phyloP scores from a whole-genome alignment of 257 asterid species.

The Penstemon eatonii region DNA sequence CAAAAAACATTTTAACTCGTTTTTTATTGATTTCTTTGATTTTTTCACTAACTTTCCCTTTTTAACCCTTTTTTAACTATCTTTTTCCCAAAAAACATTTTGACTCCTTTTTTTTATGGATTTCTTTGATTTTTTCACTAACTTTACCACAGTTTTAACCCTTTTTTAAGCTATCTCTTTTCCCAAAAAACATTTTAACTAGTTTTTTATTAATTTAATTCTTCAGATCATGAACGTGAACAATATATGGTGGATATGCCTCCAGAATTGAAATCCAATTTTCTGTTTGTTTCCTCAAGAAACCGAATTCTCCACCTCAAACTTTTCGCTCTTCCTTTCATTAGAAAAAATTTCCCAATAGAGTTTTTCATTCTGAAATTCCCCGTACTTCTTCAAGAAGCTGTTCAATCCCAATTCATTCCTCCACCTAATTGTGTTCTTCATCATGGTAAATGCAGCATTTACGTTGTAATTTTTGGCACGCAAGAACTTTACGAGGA shows the following conservation, averaged over 20 bases:
- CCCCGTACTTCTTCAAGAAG: conserved; percentile 31
- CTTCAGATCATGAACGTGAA: conserved; percentile 39
- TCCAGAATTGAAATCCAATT: conserved; percentile 34
- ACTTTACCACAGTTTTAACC: too few species aligned
- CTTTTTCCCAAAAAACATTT: too few species aligned
- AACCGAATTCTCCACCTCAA: conserved; percentile 38
- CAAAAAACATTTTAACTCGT: too few species aligned
- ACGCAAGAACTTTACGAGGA: conserved; percentile 38
- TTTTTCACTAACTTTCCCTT: too few species aligned
- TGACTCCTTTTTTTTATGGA: too few species aligned
- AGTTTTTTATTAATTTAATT: conserved; percentile 3
- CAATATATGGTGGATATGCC: conserved; percentile 31
- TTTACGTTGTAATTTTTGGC: conserved; percentile 37
- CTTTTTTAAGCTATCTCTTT: too few species aligned
- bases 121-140: too few species aligned
- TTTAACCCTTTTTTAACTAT: too few species aligned
- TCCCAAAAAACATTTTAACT: too few species aligned
- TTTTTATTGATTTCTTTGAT: too few species aligned
- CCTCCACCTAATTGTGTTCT: conserved; percentile 34
- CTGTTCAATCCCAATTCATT: conserved; percentile 30
- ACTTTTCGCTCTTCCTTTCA: conserved; percentile 33
- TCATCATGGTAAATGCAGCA: conserved; percentile 34
- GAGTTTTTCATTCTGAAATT: conserved; percentile 30
- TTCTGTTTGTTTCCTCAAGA: conserved; percentile 35
- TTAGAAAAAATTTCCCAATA: conserved; percentile 32